Evolutionary conservation across 129 eudicot genomes (phyloP).

Genomic region (Flaveria trinervia): DNA sequence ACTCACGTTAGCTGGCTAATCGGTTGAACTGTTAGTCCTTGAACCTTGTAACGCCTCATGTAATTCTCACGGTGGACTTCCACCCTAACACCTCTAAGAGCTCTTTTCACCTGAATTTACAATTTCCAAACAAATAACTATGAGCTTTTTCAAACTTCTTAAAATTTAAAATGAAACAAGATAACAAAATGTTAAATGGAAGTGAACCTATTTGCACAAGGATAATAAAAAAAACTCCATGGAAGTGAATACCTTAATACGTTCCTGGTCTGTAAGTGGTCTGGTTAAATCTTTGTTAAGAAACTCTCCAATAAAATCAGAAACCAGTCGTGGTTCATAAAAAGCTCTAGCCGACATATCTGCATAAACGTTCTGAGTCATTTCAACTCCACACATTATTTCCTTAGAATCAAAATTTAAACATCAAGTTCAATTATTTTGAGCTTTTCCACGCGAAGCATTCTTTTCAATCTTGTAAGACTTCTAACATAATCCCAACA

Average conservation of each 20-base stretch:
- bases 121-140: not conserved
- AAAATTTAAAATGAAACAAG: not conserved
- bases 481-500: not conserved
- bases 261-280: constrained; percentile 61
- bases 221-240: not conserved
- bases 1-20: constrained; percentile 46
- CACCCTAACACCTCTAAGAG: constrained; percentile 57
- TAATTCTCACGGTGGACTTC: constrained; percentile 37
- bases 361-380: constrained; percentile 13
- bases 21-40: constrained; percentile 45
- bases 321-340: constrained; percentile 46
- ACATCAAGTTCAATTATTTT: not conserved
- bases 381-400: not conserved
- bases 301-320: constrained; percentile 49
- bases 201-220: not conserved
- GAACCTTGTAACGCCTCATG: constrained; percentile 44
- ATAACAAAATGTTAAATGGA: not conserved
- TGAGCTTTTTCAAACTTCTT: not conserved
- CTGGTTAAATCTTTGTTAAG: constrained; percentile 43
- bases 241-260: constrained; percentile 53
- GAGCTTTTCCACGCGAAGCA: not conserved
- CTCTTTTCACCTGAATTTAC: constrained; percentile 60
- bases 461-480: not conserved
- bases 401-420: not conserved
- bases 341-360: constrained; percentile 87